These are phyloP conservation scores for Trypanosoma theileri DNA, from an alignment of 208 protist genomes.

Conservation along the genomic window DNA sequence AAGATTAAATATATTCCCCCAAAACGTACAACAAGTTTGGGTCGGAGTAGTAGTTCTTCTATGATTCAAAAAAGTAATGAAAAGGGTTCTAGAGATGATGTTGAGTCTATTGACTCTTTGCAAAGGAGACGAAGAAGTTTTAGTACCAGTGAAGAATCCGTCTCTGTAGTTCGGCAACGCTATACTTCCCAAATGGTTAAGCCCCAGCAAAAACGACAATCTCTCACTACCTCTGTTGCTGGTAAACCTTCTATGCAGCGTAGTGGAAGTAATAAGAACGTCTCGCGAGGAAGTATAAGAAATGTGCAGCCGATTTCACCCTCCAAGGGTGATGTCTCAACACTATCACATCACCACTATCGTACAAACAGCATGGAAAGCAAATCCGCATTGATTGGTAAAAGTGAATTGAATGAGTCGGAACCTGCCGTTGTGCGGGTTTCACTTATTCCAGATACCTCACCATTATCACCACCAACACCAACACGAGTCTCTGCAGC, in stretches of 20 bases:
- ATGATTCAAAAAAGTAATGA: constrained; percentile 1
- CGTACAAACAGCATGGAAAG: background rate
- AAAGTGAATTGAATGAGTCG: background rate
- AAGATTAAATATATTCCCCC: constrained; percentile 16
- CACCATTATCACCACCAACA: no score
- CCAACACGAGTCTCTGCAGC: no score
- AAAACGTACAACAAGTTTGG: constrained; percentile 5
- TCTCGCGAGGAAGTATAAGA: constrained; percentile 4
- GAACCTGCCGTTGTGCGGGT: constrained; percentile 21
- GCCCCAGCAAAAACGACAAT: background rate
- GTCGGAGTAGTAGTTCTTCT: background rate
- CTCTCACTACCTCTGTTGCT: background rate
- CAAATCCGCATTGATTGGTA: background rate
- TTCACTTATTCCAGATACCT: constrained; percentile 14
- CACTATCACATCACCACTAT: constrained; percentile 2
- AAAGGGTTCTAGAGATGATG: background rate
- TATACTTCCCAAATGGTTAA: background rate
- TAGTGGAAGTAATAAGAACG: background rate
- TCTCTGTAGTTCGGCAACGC: background rate
- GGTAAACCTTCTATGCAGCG: background rate
- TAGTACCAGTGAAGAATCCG: background rate
- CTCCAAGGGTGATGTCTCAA: background rate
- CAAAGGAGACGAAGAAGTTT: background rate
- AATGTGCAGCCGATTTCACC: constrained; percentile 2
- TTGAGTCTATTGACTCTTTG: background rate